phyloP scores from a whole-genome alignment of 257 asterid genomes.

The Solanum tarijense region DNA sequence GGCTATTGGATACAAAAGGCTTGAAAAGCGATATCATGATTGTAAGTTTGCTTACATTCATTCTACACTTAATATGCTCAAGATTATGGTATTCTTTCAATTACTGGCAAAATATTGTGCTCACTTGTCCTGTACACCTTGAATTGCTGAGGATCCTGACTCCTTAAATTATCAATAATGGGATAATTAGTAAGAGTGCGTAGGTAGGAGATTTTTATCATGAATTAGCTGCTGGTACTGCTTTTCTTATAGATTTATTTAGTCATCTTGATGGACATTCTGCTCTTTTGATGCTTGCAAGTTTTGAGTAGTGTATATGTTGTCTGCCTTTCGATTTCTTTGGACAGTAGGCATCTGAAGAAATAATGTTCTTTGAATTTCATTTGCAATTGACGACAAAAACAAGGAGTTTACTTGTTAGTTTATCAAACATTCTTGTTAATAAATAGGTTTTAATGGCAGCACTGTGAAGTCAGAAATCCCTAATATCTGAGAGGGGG shows the following conservation, averaged over 20 bases:
- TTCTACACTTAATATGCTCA: not conserved
- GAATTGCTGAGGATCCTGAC: not conserved
- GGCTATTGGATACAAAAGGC: conserved; percentile 88
- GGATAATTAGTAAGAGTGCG: not conserved
- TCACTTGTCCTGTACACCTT: not conserved
- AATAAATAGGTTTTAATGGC: not conserved
- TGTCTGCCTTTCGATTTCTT: not conserved
- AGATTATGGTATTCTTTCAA: not conserved
- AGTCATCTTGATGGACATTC: not conserved
- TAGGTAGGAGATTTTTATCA: not conserved
- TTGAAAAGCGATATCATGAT: conserved; percentile 76
- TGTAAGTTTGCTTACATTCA: conserved; percentile 38
- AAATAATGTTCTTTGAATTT: not conserved
- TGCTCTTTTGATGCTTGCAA: not conserved
- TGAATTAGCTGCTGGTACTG: not conserved
- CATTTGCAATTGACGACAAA: not conserved
- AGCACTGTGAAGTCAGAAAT: not conserved
- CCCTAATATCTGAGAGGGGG: not conserved
- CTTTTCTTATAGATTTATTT: not conserved
- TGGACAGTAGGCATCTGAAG: not conserved
- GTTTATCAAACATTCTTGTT: not conserved
- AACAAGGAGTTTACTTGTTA: not conserved
- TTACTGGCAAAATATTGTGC: not conserved
- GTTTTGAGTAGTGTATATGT: not conserved
- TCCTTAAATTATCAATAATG: not conserved